Conservation (phyloP, 176 grass and related monocot genomes). For the Leersia perrieri region DNA sequence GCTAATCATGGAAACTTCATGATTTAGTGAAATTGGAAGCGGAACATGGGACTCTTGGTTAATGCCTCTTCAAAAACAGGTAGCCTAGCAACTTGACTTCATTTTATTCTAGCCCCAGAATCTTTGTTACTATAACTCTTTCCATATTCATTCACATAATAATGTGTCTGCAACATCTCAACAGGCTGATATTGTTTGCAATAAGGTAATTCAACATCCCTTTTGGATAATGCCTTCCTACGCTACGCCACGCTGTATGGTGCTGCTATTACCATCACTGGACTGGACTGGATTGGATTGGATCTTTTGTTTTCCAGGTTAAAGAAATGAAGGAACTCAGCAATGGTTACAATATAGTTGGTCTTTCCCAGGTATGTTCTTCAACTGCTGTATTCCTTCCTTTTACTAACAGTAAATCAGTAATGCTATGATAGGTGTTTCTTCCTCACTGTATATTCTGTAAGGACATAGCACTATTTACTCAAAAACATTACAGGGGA, state of each 20-base stretch:
- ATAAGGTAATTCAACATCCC: slow-evolving; percentile 51
- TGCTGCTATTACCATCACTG: neutral
- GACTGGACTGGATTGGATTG: too few species aligned
- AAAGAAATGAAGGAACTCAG: slow-evolving; percentile 76
- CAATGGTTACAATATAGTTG: slow-evolving; percentile 77
- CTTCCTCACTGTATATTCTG: neutral
- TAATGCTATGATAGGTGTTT: neutral
- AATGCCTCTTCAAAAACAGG: slow-evolving; percentile 82
- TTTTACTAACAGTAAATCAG: neutral
- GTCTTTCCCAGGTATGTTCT: slow-evolving; percentile 77
- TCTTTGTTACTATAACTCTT: neutral
- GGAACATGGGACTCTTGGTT: slow-evolving; percentile 84
- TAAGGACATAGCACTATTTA: neutral
- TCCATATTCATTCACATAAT: neutral
- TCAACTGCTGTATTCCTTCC: neutral
- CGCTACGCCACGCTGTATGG: neutral
- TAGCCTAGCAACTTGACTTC: slow-evolving; percentile 1
- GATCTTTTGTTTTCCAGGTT: slow-evolving; percentile 52
- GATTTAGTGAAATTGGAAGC: slow-evolving; percentile 69
- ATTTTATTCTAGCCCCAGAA: neutral
- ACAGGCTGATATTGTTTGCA: slow-evolving; percentile 79
- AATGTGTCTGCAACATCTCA: neutral
- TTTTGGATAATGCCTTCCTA: neutral
- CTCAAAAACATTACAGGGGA: neutral
- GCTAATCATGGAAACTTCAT: neutral